Conservation (phyloP, 257 asterid species). For the Solanum piurae region DNA sequence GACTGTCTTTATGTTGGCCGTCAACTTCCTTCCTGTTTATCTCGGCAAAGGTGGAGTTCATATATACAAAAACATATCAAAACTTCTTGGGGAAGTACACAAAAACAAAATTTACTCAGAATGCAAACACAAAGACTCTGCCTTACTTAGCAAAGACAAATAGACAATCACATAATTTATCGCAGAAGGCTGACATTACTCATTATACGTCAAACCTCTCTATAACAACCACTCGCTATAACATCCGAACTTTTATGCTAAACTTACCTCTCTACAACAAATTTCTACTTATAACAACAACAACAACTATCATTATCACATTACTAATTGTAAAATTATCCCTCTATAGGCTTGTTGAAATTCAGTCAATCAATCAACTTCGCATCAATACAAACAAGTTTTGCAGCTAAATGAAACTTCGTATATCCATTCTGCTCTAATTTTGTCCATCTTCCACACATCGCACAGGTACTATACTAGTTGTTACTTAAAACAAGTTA, state of each 20-base stretch:
- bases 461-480: background rate
- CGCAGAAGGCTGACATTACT: too few relatives aligned
- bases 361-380: background rate
- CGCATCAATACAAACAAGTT: background rate
- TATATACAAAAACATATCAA: background rate
- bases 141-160: background rate
- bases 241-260: background rate
- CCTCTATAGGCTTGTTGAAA: background rate
- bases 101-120: background rate
- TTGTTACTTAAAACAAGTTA: background rate
- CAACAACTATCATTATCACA: background rate
- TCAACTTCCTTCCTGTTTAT: background rate
- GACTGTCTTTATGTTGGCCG: background rate
- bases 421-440: background rate
- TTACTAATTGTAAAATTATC: background rate
- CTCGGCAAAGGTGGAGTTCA: background rate
- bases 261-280: background rate
- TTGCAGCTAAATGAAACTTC: background rate
- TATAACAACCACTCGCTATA: background rate
- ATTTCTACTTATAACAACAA: background rate
- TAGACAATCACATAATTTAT: background rate
- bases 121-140: background rate
- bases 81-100: background rate
- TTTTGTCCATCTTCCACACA: background rate
- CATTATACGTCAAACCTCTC: background rate